A percentile compares a stretch with the other conserved stretches of the same genome.
These are phyloP conservation scores for Trichosanthes cucumerina DNA, from an alignment of 306 rosid genomes.

Conservation along the genomic window DNA sequence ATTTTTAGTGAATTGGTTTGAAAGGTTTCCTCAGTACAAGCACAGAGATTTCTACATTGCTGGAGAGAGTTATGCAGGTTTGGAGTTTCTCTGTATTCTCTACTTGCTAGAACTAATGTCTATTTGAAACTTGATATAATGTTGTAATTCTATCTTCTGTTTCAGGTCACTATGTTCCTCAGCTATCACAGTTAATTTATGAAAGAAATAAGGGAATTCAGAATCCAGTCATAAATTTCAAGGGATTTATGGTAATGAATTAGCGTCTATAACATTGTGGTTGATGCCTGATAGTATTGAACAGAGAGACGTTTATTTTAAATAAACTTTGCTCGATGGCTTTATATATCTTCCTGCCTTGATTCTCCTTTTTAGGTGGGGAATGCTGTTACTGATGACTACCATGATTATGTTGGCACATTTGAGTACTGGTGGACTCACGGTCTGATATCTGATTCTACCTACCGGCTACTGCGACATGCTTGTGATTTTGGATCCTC, in stretches of 20 bases:
- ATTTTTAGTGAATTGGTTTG: slow-evolving; percentile 86
- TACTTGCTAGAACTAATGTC: neutral
- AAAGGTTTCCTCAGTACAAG: slow-evolving; percentile 90
- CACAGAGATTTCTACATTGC: slow-evolving; percentile 84
- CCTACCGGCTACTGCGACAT: slow-evolving; percentile 40
- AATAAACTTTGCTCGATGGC: neutral
- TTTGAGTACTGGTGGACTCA: slow-evolving; percentile 97
- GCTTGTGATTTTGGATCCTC: slow-evolving; percentile 58
- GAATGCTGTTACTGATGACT: slow-evolving; percentile 90
- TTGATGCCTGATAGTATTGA: neutral
- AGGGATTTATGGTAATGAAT: slow-evolving; percentile 79
- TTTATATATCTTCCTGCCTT: neutral
- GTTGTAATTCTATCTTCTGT: neutral
- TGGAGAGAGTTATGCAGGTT: slow-evolving; percentile 99
- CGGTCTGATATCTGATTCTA: slow-evolving; percentile 89
- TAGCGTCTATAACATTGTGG: slow-evolving; percentile 5
- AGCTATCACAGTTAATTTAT: slow-evolving; percentile 64
- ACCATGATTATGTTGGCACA: slow-evolving; percentile 75
- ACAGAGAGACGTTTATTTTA: neutral
- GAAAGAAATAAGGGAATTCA: slow-evolving; percentile 53
- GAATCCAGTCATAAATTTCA: slow-evolving; percentile 68
- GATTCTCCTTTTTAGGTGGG: slow-evolving; percentile 51
- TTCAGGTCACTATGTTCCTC: slow-evolving; percentile 95
- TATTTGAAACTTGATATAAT: neutral
- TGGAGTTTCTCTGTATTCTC: slow-evolving; percentile 1